phyloP scores from a whole-genome alignment of 371 early-diverging fungal genomes.

The Parasitella parasitica region DNA sequence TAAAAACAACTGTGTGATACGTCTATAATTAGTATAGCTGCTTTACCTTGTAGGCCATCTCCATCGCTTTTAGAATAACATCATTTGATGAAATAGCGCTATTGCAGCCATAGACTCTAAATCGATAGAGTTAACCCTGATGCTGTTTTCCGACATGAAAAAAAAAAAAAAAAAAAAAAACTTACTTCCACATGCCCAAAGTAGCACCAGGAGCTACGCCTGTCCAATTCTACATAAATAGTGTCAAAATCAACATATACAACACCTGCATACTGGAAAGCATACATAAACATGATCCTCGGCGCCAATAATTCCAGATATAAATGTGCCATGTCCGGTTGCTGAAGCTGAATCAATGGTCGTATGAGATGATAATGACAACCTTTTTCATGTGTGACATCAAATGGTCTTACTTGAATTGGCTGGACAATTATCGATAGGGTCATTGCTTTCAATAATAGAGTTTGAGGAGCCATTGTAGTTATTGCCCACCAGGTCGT shows the following conservation, averaged over 20 bases:
- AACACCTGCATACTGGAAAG: no score
- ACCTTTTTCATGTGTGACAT: background rate
- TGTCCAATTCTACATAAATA: slow-evolving; percentile 28
- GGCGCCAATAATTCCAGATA: slow-evolving; percentile 62
- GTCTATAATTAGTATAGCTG: background rate
- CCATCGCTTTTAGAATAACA: slow-evolving; percentile 66
- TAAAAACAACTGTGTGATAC: slow-evolving; percentile 29
- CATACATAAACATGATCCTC: slow-evolving; percentile 40
- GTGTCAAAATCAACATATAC: background rate
- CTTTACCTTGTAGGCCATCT: slow-evolving; percentile 56
- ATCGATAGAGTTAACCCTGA: no score
- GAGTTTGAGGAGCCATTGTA: slow-evolving; percentile 28
- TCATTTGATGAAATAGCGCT: slow-evolving; percentile 43
- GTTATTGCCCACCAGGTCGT: slow-evolving; percentile 64
- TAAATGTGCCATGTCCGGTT: slow-evolving; percentile 44
- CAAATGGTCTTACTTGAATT: slow-evolving; percentile 20
- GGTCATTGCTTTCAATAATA: slow-evolving; percentile 25
- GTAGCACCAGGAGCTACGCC: slow-evolving; percentile 66
- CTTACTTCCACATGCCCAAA: slow-evolving; percentile 44
- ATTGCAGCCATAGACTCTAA: slow-evolving; percentile 34
- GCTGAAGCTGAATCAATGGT: slow-evolving; percentile 24
- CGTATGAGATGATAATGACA: no score
- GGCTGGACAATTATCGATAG: slow-evolving; percentile 34
- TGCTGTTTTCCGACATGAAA: no score
- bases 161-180: background rate